These are phyloP conservation scores for Xylaria grammica DNA, from an alignment of 495 filamentous ascomycete species.

Conservation along the genomic window DNA sequence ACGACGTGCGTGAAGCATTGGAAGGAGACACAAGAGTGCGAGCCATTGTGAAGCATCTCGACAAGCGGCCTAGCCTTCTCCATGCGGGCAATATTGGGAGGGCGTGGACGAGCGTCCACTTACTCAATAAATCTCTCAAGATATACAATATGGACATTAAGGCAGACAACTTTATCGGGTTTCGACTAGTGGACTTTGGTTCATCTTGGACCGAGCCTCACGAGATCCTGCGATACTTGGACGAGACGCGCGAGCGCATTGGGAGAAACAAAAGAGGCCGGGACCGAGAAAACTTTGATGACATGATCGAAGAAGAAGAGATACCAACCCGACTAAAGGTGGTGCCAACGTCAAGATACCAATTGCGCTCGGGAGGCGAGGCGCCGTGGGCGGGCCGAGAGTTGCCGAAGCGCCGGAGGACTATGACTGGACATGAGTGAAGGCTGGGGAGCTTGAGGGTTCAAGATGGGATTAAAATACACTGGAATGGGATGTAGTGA, in stretches of 20 bases:
- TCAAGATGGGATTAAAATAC: too few species aligned
- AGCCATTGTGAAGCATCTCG: not conserved
- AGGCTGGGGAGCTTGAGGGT: too few species aligned
- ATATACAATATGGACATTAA: not conserved
- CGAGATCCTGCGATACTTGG: not conserved
- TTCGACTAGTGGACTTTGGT: not conserved
- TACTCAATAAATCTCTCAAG: not conserved
- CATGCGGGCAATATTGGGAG: not conserved
- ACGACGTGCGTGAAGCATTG: not conserved
- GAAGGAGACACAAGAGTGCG: not conserved
- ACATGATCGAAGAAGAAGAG: not conserved
- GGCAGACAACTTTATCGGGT: not conserved
- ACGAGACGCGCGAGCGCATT: not conserved
- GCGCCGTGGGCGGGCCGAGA: too few species aligned
- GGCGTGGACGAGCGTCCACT: not conserved
- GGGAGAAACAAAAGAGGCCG: not conserved
- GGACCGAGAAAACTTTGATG: not conserved
- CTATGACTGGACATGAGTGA: too few species aligned
- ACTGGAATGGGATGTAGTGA: too few species aligned
- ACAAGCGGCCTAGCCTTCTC: not conserved
- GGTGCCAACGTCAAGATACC: too few species aligned
- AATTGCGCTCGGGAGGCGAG: too few species aligned
- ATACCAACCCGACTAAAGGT: too few species aligned
- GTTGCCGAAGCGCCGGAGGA: too few species aligned
- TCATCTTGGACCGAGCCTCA: slow-evolving; percentile 1